Conservation (phyloP, 345 rosid species). For the Eucalyptus curtisii region DNA sequence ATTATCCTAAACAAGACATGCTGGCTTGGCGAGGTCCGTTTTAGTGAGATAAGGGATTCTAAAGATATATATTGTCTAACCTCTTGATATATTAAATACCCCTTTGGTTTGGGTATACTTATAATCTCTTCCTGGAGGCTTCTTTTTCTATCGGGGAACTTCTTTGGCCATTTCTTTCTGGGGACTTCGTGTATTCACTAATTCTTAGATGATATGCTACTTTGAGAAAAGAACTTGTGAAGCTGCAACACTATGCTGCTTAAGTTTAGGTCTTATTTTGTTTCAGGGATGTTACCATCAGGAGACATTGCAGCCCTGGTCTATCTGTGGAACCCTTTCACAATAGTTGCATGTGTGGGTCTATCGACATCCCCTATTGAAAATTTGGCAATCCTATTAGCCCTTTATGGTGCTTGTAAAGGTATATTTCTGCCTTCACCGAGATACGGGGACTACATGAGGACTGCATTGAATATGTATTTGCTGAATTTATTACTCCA, state of each 20-base stretch:
- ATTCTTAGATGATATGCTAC: neutral
- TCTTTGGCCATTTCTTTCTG: neutral
- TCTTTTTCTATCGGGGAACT: neutral
- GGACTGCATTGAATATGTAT: neutral
- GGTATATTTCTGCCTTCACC: conserved; percentile 32
- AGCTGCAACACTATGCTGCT: neutral
- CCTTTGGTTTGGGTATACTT: neutral
- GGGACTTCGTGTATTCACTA: neutral
- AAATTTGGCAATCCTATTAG: conserved; percentile 49
- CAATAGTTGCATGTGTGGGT: conserved; percentile 73
- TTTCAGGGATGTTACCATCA: conserved; percentile 39
- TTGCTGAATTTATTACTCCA: neutral
- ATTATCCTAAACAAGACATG: neutral
- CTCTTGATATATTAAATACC: neutral
- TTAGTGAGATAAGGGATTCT: neutral
- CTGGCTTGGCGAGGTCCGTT: neutral
- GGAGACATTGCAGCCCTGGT: conserved; percentile 85
- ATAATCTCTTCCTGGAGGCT: neutral
- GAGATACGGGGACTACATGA: neutral
- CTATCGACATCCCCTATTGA: conserved; percentile 83
- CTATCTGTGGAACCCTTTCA: conserved; percentile 91
- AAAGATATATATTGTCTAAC: neutral
- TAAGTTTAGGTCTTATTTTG: neutral
- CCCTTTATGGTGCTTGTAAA: conserved; percentile 69
- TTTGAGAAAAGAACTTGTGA: neutral